Evolutionary conservation across 2,329 filamentous ascomycete species (phyloP), one percentile per base, ranked within the genome.

Genomic region (Colletotrichum spaethianum): DNA sequence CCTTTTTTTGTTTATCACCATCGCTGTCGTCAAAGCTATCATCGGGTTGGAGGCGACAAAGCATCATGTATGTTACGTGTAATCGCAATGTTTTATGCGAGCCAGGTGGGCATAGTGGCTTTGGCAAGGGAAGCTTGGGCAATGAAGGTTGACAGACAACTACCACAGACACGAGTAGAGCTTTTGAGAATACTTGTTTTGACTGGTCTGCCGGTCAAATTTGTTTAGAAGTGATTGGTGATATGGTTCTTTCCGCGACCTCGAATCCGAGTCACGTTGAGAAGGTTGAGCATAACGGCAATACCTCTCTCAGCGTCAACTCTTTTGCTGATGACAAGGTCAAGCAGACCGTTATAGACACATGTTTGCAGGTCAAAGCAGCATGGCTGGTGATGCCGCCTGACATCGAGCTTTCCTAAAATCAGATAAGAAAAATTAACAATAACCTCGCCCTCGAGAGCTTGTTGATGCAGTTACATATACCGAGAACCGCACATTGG

Each of bases 11-110:
- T 74, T 67, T 38, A 69, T 80, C 44, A 78, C 74, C 11, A 70
- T 67, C 14, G 76, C 76, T 5, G 74, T 78, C 2, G 76, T 73
- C 2, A 73, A 65, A 3, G 71, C 77, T 4, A 75, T 81, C 18
- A 23, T 55, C 42, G 73, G 75, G 52, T 75, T 74, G 3, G 76
- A 75, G 46, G 75, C 76, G 73, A 78, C 76, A 11, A 73, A 74
- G 75, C 18, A 18, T n/a, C n/a, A n/a, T n/a, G n/a, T 57, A 11
- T 74, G 77, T 4, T 75, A 74, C 40, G 61, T 78, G 6, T 73
- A 75, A 18, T n/a, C n/a, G n/a, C n/a, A 71, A 66, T 1, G 40
- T 73, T 73, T 16, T 9, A 46, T 18, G 73, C 69, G 68, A 75
- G 74, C 56, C 75, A 76, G 63, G 67, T 67, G 14, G 55, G 75